Percentiles rank a stretch among this genome's conserved stretches.
phyloP scores from a whole-genome alignment of 345 rosid genomes.

The Salix purpurea region DNA sequence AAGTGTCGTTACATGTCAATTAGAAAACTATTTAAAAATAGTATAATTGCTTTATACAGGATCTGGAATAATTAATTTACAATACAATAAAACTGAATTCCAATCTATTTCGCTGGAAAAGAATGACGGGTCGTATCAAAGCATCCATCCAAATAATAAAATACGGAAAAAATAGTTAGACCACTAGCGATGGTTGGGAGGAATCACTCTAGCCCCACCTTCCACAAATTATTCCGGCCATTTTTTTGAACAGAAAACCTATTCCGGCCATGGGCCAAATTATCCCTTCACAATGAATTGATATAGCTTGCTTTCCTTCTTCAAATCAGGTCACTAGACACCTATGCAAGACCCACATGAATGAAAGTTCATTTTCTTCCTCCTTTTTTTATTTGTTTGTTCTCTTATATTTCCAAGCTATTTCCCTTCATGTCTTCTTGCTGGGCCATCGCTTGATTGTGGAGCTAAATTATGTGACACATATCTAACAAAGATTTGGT shows the following conservation, averaged over 20 bases:
- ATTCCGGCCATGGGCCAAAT: slow-evolving; percentile 4
- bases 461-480: slow-evolving; percentile 7
- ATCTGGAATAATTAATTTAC: background rate
- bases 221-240: background rate
- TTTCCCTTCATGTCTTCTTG: slow-evolving; percentile 17
- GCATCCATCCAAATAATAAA: slow-evolving; percentile 7
- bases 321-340: slow-evolving; percentile 6
- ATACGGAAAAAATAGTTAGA: slow-evolving; percentile 2
- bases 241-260: background rate
- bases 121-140: slow-evolving; percentile 24
- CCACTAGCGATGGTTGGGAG: slow-evolving; percentile 36
- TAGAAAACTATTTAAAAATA: background rate
- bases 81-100: background rate
- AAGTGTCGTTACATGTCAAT: no score
- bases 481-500: slow-evolving; percentile 15
- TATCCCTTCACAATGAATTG: background rate
- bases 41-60: background rate
- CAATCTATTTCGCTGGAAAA: background rate
- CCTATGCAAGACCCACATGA: slow-evolving; percentile 4
- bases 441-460: slow-evolving; percentile 13
- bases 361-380: slow-evolving; percentile 10
- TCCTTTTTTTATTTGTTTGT: slow-evolving; percentile 16
- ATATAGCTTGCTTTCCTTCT: slow-evolving; percentile 17
- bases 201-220: slow-evolving; percentile 36
- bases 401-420: background rate